Evolutionary conservation across 2,329 filamentous ascomycete species (phyloP).

Genomic region (Penicillium crustosum): DNA sequence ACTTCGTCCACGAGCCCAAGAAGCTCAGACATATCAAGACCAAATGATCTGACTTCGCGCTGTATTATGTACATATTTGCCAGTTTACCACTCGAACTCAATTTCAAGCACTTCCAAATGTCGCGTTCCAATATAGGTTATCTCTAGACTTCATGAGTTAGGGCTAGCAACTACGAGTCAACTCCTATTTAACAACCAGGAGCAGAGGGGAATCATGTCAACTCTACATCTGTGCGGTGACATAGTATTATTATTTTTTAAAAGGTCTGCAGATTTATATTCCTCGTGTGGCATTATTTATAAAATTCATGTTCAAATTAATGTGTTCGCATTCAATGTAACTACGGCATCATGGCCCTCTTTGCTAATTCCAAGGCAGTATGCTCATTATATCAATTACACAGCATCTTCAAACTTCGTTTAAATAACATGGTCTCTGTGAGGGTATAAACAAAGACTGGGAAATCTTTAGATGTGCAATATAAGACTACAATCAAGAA

Average conservation of each 20-base stretch:
- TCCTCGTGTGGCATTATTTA: not conserved
- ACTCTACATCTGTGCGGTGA: not conserved
- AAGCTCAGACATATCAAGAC: constrained; percentile 86
- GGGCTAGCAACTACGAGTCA: not conserved
- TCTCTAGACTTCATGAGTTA: not conserved
- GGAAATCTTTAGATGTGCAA: not conserved
- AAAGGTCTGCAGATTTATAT: not conserved
- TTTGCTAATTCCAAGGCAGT: too few species aligned
- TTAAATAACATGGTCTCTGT: not conserved
- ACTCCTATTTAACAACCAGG: not conserved
- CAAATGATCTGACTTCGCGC: constrained; percentile 58
- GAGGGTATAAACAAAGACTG: not conserved
- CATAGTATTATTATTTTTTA: not conserved
- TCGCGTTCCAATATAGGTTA: not conserved
- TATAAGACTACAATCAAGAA: not conserved
- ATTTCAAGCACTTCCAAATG: constrained; percentile 7
- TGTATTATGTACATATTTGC: constrained; percentile 41
- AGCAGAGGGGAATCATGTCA: not conserved
- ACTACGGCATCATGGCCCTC: not conserved
- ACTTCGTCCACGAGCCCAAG: constrained; percentile 81
- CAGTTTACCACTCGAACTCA: constrained; percentile 24
- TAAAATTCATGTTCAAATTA: not conserved
- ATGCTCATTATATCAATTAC: not conserved
- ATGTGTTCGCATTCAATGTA: not conserved
- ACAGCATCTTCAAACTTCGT: not conserved